phyloP scores from a whole-genome alignment of 768 basidiomycete genomes.

The Auricularia auricula-judae region DNA sequence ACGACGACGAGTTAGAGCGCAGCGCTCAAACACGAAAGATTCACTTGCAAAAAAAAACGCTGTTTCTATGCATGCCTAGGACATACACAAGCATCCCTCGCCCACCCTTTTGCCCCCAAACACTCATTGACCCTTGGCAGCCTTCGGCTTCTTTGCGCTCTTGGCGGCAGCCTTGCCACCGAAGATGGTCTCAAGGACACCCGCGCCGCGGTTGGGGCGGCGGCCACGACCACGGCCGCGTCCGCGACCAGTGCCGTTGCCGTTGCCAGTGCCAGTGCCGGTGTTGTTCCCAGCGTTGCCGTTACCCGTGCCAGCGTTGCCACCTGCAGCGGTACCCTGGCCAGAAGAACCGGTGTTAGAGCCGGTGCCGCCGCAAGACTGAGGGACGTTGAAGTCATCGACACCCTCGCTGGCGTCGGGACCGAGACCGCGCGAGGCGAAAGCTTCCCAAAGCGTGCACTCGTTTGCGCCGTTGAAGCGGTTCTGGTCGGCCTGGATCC shows the following conservation, averaged over 20 bases:
- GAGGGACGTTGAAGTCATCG: conserved; percentile 21
- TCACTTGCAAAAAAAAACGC: neutral
- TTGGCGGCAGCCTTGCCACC: neutral
- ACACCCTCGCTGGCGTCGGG: conserved; percentile 21
- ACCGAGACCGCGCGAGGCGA: conserved; percentile 41
- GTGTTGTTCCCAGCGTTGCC: conserved; percentile 1
- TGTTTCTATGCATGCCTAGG: neutral
- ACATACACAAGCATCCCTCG: no score
- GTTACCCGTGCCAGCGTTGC: conserved; percentile 11
- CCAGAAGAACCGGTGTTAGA: neutral
- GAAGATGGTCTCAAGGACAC: neutral
- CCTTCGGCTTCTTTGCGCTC: neutral
- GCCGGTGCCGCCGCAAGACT: conserved; percentile 13
- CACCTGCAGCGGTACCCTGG: neutral
- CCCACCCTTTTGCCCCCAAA: no score
- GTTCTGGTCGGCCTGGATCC: conserved; percentile 33
- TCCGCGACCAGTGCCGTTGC: conserved; percentile 7
- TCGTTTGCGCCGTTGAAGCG: conserved; percentile 33
- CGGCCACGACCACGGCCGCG: neutral
- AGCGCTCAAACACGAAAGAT: neutral
- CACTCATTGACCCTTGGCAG: neutral
- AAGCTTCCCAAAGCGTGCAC: conserved; percentile 33
- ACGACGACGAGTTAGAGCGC: no score
- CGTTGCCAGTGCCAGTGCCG: conserved; percentile 6
- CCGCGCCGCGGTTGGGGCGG: neutral